A percentile compares a stretch with the other conserved stretches of the same genome.
These are phyloP conservation scores for Rhinocladiella similis DNA, from an alignment of 2,329 filamentous ascomycete genomes.

Conservation along the genomic window DNA sequence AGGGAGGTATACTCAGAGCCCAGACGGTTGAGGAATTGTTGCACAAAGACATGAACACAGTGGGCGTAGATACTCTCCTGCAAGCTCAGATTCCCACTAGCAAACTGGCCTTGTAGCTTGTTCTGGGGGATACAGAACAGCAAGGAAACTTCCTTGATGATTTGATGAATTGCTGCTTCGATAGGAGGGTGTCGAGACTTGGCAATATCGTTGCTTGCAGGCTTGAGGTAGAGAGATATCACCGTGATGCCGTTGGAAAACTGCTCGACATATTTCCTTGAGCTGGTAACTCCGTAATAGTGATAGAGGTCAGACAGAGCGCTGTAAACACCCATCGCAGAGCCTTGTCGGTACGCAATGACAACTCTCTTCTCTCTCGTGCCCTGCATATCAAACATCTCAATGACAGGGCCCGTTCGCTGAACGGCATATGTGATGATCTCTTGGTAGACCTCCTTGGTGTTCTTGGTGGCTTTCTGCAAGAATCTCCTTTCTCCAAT, in stretches of 20 bases:
- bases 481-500: constrained; percentile 93
- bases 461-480: constrained; percentile 94
- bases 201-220: constrained; percentile 60
- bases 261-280: constrained; percentile 96
- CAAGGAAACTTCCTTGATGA: constrained; percentile 96
- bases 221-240: constrained; percentile 91
- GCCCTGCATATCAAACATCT: constrained; percentile 93
- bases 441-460: constrained; percentile 91
- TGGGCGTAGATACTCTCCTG: constrained; percentile 98
- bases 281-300: constrained; percentile 96
- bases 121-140: constrained; percentile 98
- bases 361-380: constrained; percentile 91
- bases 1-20: constrained; percentile 89
- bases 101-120: constrained; percentile 89
- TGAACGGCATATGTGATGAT: constrained; percentile 83
- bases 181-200: constrained; percentile 70
- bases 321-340: constrained; percentile 90
- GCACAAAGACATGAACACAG: constrained; percentile 95
- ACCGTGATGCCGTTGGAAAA: constrained; percentile 98
- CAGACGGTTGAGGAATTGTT: constrained; percentile 95
- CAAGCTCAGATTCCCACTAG: constrained; percentile 79
- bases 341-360: constrained; percentile 89
- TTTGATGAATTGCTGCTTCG: constrained; percentile 94
- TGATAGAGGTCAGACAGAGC: constrained; percentile 95
- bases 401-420: constrained; percentile 90